These are phyloP conservation scores for Prosopis cineraria DNA, from an alignment of 306 rosid genomes.

Conservation along the genomic window DNA sequence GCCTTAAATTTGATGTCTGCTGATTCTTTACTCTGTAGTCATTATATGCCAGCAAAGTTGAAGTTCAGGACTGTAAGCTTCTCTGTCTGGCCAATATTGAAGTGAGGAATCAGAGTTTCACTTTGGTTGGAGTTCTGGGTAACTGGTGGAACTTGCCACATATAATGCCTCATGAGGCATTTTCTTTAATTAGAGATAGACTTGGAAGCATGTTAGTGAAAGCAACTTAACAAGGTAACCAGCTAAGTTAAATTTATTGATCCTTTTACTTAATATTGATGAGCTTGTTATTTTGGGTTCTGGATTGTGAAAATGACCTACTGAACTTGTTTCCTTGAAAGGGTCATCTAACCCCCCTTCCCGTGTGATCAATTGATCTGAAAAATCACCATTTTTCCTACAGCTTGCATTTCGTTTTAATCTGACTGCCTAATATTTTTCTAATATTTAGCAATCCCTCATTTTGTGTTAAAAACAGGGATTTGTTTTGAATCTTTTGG, in stretches of 20 bases:
- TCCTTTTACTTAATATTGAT: slow-evolving; percentile 9
- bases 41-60: slow-evolving; percentile 70
- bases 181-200: slow-evolving; percentile 40
- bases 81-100: slow-evolving; percentile 67
- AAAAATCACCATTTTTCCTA: not conserved
- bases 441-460: not conserved
- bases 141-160: slow-evolving; percentile 73
- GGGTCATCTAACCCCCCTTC: not conserved
- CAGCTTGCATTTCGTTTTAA: not conserved
- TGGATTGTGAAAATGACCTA: slow-evolving; percentile 5
- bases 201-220: slow-evolving; percentile 33
- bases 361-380: not conserved
- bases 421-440: not conserved
- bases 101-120: slow-evolving; percentile 51
- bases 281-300: slow-evolving; percentile 8
- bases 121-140: slow-evolving; percentile 76
- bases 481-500: not conserved
- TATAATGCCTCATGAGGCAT: slow-evolving; percentile 28
- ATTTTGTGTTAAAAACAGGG: not conserved
- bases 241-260: slow-evolving; percentile 3
- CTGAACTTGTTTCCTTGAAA: not conserved
- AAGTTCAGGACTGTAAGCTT: slow-evolving; percentile 74
- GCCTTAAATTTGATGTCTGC: slow-evolving; percentile 21
- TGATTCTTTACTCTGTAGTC: slow-evolving; percentile 51
- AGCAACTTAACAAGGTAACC: slow-evolving; percentile 20